A percentile compares a stretch with the other conserved stretches of the same genome.
These are phyloP conservation scores for Sergeia podlipaevii DNA, from an alignment of 208 protist genomes.

Conservation along the genomic window DNA sequence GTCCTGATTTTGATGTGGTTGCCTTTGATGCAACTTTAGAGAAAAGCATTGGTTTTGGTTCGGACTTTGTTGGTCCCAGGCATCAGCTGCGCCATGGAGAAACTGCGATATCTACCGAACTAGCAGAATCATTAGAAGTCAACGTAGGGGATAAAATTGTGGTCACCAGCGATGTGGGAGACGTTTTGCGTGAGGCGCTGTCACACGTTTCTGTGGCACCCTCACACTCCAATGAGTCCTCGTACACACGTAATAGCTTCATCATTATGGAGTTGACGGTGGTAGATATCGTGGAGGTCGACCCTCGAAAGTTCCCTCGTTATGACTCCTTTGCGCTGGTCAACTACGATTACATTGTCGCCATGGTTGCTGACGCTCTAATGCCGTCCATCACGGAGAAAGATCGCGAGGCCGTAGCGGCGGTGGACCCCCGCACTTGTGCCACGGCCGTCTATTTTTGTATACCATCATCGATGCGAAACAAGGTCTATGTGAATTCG, in stretches of 20 bases:
- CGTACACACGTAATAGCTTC: conserved; percentile 6
- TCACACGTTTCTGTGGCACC: too few relatives aligned
- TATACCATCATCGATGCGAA: conserved; percentile 18
- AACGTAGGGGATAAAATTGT: conserved; percentile 28
- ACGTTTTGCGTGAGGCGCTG: conserved; percentile 13
- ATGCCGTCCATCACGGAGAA: conserved; percentile 9
- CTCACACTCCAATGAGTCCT: too few relatives aligned
- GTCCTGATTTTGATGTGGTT: conserved; percentile 8
- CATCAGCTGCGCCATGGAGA: conserved; percentile 14
- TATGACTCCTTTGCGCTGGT: conserved; percentile 29
- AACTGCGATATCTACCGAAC: conserved; percentile 8
- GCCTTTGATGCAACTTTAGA: conserved; percentile 24
- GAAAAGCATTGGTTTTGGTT: conserved; percentile 32
- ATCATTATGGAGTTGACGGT: conserved; percentile 25
- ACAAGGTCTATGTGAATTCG: conserved; percentile 25
- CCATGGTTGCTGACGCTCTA: conserved; percentile 23
- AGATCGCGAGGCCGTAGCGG: conserved; percentile 9
- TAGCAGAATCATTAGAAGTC: conserved; percentile 10
- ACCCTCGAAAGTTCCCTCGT: conserved; percentile 20
- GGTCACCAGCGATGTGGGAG: conserved; percentile 8
- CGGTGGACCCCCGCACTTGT: conserved; percentile 9
- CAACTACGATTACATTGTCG: conserved; percentile 15
- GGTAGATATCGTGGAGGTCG: conserved; percentile 7
- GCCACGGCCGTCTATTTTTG: conserved; percentile 43
- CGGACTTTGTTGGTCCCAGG: too few relatives aligned